A percentile compares a stretch with the other conserved stretches of the same genome.
These are phyloP conservation scores for Biancaea sappan DNA, from an alignment of 306 rosid species.

Conservation along the genomic window DNA sequence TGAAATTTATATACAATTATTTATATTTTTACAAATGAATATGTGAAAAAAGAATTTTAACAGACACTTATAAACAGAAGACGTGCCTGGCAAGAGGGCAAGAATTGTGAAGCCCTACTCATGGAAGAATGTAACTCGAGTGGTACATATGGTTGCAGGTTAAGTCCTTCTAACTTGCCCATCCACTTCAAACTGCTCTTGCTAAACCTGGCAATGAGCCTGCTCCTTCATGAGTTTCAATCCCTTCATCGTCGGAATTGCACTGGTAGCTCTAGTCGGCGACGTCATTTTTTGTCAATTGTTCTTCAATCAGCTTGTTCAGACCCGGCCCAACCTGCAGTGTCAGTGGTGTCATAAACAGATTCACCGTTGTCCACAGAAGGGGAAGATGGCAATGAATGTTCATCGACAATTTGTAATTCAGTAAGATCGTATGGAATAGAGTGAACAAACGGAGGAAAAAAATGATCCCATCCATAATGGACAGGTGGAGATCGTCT, in stretches of 20 bases:
- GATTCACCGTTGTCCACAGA: too few species aligned
- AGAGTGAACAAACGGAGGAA: too few species aligned
- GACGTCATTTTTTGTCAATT: conserved; percentile 77
- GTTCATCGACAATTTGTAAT: too few species aligned
- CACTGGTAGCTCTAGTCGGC: conserved; percentile 50
- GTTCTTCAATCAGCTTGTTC: conserved; percentile 62
- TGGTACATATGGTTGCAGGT: conserved; percentile 82
- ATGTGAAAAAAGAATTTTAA: too few species aligned
- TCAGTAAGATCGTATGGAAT: too few species aligned
- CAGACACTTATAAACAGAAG: too few species aligned
- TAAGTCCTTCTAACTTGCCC: conserved; percentile 75
- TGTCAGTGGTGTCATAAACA: too few species aligned
- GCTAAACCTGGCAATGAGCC: conserved; percentile 72
- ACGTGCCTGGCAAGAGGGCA: conserved; percentile 83
- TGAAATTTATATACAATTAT: too few species aligned
- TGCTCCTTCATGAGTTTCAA: conserved; percentile 56
- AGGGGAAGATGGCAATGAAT: too few species aligned
- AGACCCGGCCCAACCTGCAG: conserved; percentile 71
- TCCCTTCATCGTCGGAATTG: conserved; percentile 59
- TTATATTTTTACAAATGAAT: too few species aligned
- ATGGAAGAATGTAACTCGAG: conserved; percentile 81
- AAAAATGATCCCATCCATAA: not conserved
- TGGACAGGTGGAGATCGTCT: too few species aligned
- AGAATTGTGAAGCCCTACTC: conserved; percentile 90
- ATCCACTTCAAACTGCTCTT: conserved; percentile 76